A percentile compares a stretch with the other conserved stretches of the same genome.
Conservation (phyloP, 768 basidiomycete species). For the Neoboletus subvelutipes region DNA sequence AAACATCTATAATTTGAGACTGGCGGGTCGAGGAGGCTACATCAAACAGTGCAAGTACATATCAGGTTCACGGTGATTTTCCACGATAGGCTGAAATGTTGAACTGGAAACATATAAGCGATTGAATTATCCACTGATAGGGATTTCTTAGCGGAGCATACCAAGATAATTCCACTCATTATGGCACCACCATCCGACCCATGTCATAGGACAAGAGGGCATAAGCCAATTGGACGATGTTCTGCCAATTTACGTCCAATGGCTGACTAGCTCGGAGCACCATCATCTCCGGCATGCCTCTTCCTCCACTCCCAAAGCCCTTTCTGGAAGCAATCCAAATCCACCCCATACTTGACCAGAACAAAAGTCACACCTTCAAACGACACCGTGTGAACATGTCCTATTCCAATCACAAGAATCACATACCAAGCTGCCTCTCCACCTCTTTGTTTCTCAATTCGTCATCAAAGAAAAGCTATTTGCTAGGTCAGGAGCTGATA, state of each 20-base stretch:
- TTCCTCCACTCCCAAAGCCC: slow-evolving; percentile 73
- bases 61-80: slow-evolving; percentile 2
- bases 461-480: slow-evolving; percentile 71
- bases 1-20: neutral
- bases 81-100: slow-evolving; percentile 11
- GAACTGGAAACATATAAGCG: neutral
- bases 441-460: slow-evolving; percentile 57
- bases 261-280: slow-evolving; percentile 7
- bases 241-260: neutral
- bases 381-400: neutral
- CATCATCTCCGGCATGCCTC: slow-evolving; percentile 32
- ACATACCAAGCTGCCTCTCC: slow-evolving; percentile 47
- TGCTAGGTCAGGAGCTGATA: neutral
- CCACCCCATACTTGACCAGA: slow-evolving; percentile 63
- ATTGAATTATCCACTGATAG: neutral
- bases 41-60: neutral
- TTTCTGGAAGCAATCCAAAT: slow-evolving; percentile 60
- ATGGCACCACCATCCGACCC: neutral
- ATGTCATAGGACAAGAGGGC: neutral
- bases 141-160: slow-evolving; percentile 5
- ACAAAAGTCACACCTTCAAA: slow-evolving; percentile 75
- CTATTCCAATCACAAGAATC: neutral
- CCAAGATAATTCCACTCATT: slow-evolving; percentile 1
- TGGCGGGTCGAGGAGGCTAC: neutral
- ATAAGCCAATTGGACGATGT: neutral